Evolutionary conservation across 495 filamentous ascomycete genomes (phyloP).

Genomic region (Xylaria venustula): DNA sequence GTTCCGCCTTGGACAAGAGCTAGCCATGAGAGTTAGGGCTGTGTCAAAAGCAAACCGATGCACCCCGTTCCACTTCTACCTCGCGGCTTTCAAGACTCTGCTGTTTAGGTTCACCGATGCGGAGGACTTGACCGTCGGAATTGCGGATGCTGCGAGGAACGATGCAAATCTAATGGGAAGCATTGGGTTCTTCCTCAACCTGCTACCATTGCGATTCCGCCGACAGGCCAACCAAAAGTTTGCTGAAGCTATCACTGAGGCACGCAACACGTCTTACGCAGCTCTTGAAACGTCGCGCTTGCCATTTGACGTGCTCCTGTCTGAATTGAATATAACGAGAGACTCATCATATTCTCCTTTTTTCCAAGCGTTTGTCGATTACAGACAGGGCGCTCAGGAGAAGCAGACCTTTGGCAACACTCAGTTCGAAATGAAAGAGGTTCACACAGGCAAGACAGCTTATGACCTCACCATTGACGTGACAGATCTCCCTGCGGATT

Average conservation of each 20-base stretch:
- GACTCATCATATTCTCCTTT: conserved; percentile 14
- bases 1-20: neutral
- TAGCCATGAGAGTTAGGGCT: neutral
- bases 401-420: neutral
- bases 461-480: conserved; percentile 9
- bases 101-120: conserved; percentile 14
- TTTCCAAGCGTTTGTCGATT: conserved; percentile 25
- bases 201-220: conserved; percentile 44
- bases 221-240: conserved; percentile 5
- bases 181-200: conserved; percentile 48
- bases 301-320: conserved; percentile 32
- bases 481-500: neutral
- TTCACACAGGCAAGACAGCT: neutral
- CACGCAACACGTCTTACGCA: conserved; percentile 8
- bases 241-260: conserved; percentile 1
- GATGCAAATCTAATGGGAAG: conserved; percentile 23
- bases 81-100: conserved; percentile 23
- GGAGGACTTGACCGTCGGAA: conserved; percentile 31
- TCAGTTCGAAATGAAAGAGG: neutral
- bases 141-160: conserved; percentile 34
- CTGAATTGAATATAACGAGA: conserved; percentile 21
- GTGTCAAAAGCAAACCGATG: conserved; percentile 1
- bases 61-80: conserved; percentile 32
- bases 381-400: neutral
- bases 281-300: conserved; percentile 27